These are phyloP conservation scores for Penicillium sp. DNA, from an alignment of 2,329 filamentous ascomycete genomes.

Conservation along the genomic window DNA sequence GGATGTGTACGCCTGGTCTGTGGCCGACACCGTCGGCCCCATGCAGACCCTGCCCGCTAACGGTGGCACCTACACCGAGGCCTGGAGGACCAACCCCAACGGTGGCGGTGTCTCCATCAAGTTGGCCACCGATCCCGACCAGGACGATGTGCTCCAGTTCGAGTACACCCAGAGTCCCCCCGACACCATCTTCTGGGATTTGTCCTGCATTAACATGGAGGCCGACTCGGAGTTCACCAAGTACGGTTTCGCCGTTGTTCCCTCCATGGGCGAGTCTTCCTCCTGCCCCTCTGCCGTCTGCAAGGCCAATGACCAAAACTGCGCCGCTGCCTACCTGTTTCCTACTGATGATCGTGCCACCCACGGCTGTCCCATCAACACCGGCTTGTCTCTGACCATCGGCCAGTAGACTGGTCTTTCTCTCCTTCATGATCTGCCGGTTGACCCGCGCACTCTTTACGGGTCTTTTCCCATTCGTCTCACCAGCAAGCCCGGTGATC, in stretches of 20 bases:
- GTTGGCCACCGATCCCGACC: constrained; percentile 31
- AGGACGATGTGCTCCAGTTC: constrained; percentile 41
- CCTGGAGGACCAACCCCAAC: constrained; percentile 34
- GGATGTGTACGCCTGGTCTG: constrained; percentile 42
- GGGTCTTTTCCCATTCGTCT: constrained; percentile 10
- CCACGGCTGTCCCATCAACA: constrained; percentile 37
- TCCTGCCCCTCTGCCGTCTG: constrained; percentile 36
- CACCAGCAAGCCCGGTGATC: constrained; percentile 10
- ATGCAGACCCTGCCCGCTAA: constrained; percentile 33
- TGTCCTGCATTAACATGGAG: constrained; percentile 38
- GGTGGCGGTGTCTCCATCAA: constrained; percentile 44
- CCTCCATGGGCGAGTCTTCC: constrained; percentile 19
- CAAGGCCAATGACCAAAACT: constrained; percentile 32
- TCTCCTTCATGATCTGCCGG: constrained; percentile 14
- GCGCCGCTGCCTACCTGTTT: constrained; percentile 39
- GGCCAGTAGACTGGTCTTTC: constrained; percentile 20
- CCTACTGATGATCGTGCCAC: constrained; percentile 41
- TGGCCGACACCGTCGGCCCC: constrained; percentile 31
- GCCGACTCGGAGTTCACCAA: constrained; percentile 31
- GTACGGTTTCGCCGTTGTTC: constrained; percentile 34
- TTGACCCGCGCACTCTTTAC: constrained; percentile 25
- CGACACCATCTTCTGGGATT: constrained; percentile 38
- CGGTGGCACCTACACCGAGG: constrained; percentile 35
- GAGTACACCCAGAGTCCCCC: constrained; percentile 33
- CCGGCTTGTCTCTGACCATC: constrained; percentile 33